Evolutionary conservation across 257 asterid species (phyloP), one percentile per base, ranked within the genome.

Genomic region (Leonotis leonurus): DNA sequence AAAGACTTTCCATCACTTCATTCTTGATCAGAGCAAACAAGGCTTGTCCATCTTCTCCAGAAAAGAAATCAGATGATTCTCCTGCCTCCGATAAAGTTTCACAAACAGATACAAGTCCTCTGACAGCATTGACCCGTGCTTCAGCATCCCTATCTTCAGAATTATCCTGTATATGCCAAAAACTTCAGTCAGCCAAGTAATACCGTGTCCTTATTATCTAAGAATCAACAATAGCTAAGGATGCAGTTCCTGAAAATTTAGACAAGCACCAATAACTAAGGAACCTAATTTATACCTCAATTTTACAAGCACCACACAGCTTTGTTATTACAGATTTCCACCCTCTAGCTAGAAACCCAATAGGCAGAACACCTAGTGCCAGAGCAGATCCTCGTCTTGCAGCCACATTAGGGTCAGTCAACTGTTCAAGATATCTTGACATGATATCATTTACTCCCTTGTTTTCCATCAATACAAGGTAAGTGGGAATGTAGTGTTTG

Each of bases 341-440:
- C 62, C 72, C 85, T 72, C 69, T 77, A 63, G 80, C 81, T 66
- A 89, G 83, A 77, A 81, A 78, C 37, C 82, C 85, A 56, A 68
- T 75, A 60, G 99, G 99, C 73, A 93, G 77, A 54, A 83, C 74
- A 62, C 99, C 96, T 45, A 93, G 73, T 11, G 91, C 96, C 12
- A 92, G 89, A 56, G 99, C 84, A 54, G 97, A 85, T 67, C 99
- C 97, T 70, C 99, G 79, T 75, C 99, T 81, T 67, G 89, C 93
- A 74, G 99, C 97, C 51, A 82, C 91, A 76, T 89, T 92, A 65
- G 84, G 83, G 76, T 92, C 99, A 57, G 77, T 70, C 80, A 89
- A 79, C 73, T 86, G 95, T 65, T 80, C 83, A 65, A 86, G 87
- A 80, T 86, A 85, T 72, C 81, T 85, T 41, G 88, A 66, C 58